phyloP scores from a whole-genome alignment of 2,329 filamentous ascomycete species.

The Cladophialophora yegresii region DNA sequence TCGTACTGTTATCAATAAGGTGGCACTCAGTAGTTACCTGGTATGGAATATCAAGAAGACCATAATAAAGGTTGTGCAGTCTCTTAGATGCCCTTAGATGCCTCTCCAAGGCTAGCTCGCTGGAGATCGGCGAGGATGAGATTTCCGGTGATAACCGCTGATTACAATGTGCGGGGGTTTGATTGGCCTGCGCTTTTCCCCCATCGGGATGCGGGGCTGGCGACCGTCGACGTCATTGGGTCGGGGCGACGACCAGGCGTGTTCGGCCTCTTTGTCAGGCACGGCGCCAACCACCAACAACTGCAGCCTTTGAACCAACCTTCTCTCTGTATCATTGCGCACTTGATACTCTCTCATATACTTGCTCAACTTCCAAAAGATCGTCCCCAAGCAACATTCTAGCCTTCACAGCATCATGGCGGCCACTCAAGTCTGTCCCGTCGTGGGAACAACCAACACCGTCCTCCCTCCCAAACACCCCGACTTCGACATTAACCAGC shows the following conservation, averaged over 20 bases:
- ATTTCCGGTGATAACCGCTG: background rate
- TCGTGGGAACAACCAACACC: slow-evolving; percentile 37
- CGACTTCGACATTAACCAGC: slow-evolving; percentile 31
- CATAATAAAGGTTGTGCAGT: too few species aligned
- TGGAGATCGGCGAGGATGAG: background rate
- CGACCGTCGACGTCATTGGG: slow-evolving; percentile 9
- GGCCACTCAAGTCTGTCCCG: slow-evolving; percentile 34
- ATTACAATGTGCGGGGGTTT: background rate
- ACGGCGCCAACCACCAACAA: slow-evolving; percentile 3
- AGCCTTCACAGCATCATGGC: slow-evolving; percentile 7
- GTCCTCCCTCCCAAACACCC: slow-evolving; percentile 36
- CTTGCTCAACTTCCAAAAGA: background rate
- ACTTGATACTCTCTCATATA: background rate
- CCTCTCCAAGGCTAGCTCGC: background rate
- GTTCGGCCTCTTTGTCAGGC: slow-evolving; percentile 8
- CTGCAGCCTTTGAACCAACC: background rate
- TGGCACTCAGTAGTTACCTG: background rate
- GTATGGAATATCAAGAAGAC: background rate
- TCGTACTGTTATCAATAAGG: background rate
- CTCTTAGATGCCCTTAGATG: too few species aligned
- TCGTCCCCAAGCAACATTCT: too few species aligned
- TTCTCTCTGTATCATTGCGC: background rate
- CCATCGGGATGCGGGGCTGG: slow-evolving; percentile 5
- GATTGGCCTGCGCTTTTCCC: background rate
- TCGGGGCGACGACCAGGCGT: background rate